Conservation (phyloP, 495 filamentous ascomycete species). For the Neurospora pannonica region DNA sequence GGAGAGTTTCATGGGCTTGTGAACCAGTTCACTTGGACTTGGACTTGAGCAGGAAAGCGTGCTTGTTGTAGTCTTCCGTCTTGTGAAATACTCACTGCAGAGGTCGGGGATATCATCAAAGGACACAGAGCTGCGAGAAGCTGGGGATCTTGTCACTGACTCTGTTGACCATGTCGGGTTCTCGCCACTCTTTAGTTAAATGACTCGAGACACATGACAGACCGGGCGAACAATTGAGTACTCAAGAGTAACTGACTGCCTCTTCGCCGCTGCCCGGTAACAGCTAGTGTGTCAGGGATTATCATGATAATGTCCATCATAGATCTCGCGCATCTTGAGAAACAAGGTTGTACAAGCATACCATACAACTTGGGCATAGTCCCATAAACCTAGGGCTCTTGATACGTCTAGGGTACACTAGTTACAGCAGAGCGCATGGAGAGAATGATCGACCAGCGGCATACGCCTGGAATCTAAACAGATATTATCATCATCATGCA, state of each 20-base stretch:
- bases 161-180: background rate
- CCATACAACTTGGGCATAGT: background rate
- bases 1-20: background rate
- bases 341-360: background rate
- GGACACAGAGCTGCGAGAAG: background rate
- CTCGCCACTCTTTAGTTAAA: background rate
- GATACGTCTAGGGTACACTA: background rate
- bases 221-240: background rate
- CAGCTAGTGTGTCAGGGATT: background rate
- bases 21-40: background rate
- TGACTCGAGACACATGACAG: background rate
- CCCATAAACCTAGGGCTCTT: background rate
- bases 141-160: background rate
- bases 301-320: background rate
- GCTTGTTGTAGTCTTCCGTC: background rate
- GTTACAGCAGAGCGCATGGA: background rate
- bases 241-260: background rate
- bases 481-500: conserved; percentile 5
- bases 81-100: background rate
- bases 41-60: background rate
- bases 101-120: background rate
- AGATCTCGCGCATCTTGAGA: background rate
- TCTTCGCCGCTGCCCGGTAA: background rate
- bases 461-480: background rate
- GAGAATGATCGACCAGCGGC: background rate